Conservation (phyloP, 306 rosid genomes). For the Purshia tridentata region DNA sequence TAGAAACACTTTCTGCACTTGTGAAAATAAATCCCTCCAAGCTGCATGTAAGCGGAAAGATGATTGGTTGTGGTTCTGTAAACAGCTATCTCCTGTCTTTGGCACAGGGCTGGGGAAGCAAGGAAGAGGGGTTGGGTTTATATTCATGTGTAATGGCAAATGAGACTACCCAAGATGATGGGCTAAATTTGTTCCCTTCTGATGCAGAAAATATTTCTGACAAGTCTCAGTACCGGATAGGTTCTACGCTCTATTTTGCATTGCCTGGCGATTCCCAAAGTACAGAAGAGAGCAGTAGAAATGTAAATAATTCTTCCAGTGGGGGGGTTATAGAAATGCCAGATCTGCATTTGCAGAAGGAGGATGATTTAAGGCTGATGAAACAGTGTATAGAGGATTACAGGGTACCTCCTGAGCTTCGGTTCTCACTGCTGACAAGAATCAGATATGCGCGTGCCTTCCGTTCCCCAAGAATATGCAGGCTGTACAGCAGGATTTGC, state of each 20-base stretch:
- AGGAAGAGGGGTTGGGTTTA: constrained; percentile 95
- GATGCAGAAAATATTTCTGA: constrained; percentile 63
- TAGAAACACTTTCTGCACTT: constrained; percentile 89
- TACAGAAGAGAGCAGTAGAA: constrained; percentile 44
- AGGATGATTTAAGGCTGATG: constrained; percentile 71
- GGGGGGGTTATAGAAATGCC: constrained; percentile 74
- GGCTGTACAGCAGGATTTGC: constrained; percentile 83
- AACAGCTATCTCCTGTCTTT: constrained; percentile 84
- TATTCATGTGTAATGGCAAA: constrained; percentile 83
- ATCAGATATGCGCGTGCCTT: constrained; percentile 91
- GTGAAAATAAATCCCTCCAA: constrained; percentile 92
- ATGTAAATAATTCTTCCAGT: constrained; percentile 43
- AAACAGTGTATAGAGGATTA: constrained; percentile 77
- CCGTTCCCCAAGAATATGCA: constrained; percentile 74
- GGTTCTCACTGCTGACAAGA: constrained; percentile 83
- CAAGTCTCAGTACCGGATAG: constrained; percentile 65
- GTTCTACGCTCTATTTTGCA: constrained; percentile 93
- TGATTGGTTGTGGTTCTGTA: constrained; percentile 90
- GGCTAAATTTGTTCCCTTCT: constrained; percentile 76
- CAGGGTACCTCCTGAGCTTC: constrained; percentile 65
- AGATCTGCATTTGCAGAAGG: constrained; percentile 75
- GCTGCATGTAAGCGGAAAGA: constrained; percentile 86
- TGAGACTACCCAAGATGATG: constrained; percentile 70
- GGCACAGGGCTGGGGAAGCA: constrained; percentile 99
- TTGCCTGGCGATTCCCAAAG: constrained; percentile 62